A percentile compares a stretch with the other conserved stretches of the same genome.
Evolutionary conservation across 2,329 filamentous ascomycete species (phyloP).

Genomic region (Anisogramma anomala): DNA sequence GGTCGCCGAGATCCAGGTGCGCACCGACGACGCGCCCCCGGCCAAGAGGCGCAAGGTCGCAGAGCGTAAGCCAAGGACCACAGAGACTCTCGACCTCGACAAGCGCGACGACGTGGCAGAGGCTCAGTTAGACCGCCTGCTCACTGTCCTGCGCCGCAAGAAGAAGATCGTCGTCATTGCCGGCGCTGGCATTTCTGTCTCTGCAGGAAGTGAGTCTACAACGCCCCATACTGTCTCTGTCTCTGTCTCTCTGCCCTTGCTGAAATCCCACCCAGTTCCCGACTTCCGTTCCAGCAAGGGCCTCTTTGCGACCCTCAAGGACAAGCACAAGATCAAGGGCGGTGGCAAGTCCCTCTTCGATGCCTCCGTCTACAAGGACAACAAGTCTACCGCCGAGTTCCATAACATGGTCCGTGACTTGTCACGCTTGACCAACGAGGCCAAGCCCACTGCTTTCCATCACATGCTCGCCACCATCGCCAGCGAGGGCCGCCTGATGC

Average conservation of each 20-base stretch:
- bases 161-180: conserved; percentile 96
- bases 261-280: conserved; percentile 48
- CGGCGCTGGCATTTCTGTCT: conserved; percentile 92
- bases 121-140: conserved; percentile 57
- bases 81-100: conserved; percentile 67
- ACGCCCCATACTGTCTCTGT: conserved; percentile 5
- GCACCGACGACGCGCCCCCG: conserved; percentile 51
- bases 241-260: background rate
- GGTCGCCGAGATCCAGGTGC: conserved; percentile 26
- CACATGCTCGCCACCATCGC: conserved; percentile 85
- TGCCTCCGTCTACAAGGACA: conserved; percentile 91
- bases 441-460: conserved; percentile 80
- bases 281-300: conserved; percentile 91
- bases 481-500: conserved; percentile 72
- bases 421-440: conserved; percentile 63
- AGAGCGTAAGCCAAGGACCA: conserved; percentile 54
- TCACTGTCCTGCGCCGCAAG: conserved; percentile 69
- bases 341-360: conserved; percentile 96
- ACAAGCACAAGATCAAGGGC: conserved; percentile 79
- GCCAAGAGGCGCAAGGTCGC: conserved; percentile 64
- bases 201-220: conserved; percentile 66
- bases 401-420: conserved; percentile 93
- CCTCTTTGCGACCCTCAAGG: conserved; percentile 74
- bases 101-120: conserved; percentile 36
- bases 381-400: conserved; percentile 77